These are phyloP conservation scores for Sporothrix variecibatus DNA, from an alignment of 2,329 filamentous ascomycete genomes.

Conservation along the genomic window DNA sequence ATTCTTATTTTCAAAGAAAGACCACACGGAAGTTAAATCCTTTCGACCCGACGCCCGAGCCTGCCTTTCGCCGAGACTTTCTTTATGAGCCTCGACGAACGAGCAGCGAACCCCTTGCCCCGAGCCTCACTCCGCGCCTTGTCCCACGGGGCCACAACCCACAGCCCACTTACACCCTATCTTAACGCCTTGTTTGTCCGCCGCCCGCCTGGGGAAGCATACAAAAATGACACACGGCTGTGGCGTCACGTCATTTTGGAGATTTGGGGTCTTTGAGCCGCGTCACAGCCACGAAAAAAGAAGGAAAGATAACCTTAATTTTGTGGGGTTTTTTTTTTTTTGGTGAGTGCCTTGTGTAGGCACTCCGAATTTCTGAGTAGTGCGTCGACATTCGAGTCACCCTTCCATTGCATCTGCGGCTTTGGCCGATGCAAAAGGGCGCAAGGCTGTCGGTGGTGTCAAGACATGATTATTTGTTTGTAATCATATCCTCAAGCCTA, in stretches of 20 bases:
- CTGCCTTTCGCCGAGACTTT: not conserved
- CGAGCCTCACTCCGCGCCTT: not conserved
- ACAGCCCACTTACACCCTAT: not conserved
- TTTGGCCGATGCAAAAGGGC: not conserved
- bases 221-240: not conserved
- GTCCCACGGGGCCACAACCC: not conserved
- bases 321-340: too few relatives aligned
- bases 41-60: conserved; percentile 1
- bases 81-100: not conserved
- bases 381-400: not conserved
- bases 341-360: not conserved
- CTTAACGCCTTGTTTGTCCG: not conserved
- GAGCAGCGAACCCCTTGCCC: too few relatives aligned
- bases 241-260: not conserved
- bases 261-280: not conserved
- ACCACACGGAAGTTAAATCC: not conserved
- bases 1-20: not conserved
- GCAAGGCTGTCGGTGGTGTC: not conserved
- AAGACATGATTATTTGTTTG: not conserved
- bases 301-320: not conserved
- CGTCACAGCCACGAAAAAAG: not conserved
- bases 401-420: not conserved
- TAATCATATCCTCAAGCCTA: not conserved
- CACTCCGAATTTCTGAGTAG: not conserved
- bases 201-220: not conserved